Conservation (phyloP, 192 early-diverging fungal species). For the Neocallimastix lanati region DNA sequence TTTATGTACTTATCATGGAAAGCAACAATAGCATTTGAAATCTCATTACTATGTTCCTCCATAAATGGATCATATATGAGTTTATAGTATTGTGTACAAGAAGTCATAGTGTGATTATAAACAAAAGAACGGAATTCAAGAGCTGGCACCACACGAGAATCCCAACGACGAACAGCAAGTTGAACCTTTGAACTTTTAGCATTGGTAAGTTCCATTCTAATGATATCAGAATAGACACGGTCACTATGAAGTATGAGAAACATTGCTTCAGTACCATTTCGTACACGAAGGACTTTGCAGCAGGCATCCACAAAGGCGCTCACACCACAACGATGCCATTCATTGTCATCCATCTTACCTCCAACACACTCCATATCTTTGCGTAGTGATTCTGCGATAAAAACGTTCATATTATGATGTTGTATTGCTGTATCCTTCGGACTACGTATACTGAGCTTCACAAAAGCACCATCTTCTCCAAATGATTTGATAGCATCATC, state of each 20-base stretch:
- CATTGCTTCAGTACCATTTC: not conserved
- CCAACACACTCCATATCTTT: not conserved
- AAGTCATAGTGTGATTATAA: not conserved
- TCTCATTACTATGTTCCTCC: not conserved
- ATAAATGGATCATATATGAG: not conserved
- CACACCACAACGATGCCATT: not conserved
- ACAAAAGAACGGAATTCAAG: not conserved
- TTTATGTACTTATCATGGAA: not conserved
- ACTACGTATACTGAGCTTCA: not conserved
- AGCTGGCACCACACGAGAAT: not conserved
- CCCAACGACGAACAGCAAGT: not conserved
- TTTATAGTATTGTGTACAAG: not conserved
- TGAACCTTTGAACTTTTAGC: not conserved
- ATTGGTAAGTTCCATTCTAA: not conserved
- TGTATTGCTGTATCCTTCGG: not conserved
- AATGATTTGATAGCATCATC: not conserved
- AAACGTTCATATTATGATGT: not conserved
- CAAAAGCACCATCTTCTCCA: not conserved
- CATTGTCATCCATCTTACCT: not conserved
- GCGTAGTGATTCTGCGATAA: not conserved
- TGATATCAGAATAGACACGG: not conserved
- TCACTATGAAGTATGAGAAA: not conserved
- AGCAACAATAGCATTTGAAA: not conserved
- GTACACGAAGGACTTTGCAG: not conserved
- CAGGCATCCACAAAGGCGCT: not conserved